Percentiles rank a stretch among this genome's conserved stretches.
These are phyloP conservation scores for Leucocoprinus leucothites DNA, from an alignment of 768 basidiomycete genomes.

Conservation along the genomic window DNA sequence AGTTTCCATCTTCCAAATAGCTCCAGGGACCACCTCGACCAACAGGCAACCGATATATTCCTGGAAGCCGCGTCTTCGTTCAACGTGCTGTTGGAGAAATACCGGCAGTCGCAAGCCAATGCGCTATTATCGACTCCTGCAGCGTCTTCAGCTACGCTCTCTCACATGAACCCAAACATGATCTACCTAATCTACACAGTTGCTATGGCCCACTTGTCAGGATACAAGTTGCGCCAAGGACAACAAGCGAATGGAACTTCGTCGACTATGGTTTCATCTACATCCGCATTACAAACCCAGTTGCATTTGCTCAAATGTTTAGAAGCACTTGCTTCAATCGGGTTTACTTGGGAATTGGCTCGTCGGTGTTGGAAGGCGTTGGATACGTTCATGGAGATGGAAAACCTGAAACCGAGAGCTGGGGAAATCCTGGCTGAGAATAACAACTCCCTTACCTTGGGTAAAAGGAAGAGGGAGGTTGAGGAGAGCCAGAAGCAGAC, in stretches of 20 bases:
- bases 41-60: conserved; percentile 17
- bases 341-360: conserved; percentile 26
- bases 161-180: conserved; percentile 20
- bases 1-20: conserved; percentile 10
- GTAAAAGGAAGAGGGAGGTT: conserved; percentile 9
- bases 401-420: conserved; percentile 15
- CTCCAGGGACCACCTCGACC: conserved; percentile 14
- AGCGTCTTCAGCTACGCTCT: conserved; percentile 10
- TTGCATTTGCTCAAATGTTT: conserved; percentile 25
- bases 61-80: conserved; percentile 24
- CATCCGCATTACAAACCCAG: conserved; percentile 24
- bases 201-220: conserved; percentile 18
- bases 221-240: conserved; percentile 15
- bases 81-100: conserved; percentile 25
- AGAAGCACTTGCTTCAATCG: conserved; percentile 25
- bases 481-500: conserved; percentile 1
- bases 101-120: conserved; percentile 13
- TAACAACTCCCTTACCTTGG: conserved; percentile 1
- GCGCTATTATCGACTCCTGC: not conserved
- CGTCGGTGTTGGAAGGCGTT: conserved; percentile 22
- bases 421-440: conserved; percentile 1
- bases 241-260: conserved; percentile 5
- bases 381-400: conserved; percentile 24
- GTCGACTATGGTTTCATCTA: conserved; percentile 10
- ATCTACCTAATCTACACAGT: conserved; percentile 22